phyloP scores from a whole-genome alignment of 2,329 filamentous ascomycete species.

The Pyricularia sp. region DNA sequence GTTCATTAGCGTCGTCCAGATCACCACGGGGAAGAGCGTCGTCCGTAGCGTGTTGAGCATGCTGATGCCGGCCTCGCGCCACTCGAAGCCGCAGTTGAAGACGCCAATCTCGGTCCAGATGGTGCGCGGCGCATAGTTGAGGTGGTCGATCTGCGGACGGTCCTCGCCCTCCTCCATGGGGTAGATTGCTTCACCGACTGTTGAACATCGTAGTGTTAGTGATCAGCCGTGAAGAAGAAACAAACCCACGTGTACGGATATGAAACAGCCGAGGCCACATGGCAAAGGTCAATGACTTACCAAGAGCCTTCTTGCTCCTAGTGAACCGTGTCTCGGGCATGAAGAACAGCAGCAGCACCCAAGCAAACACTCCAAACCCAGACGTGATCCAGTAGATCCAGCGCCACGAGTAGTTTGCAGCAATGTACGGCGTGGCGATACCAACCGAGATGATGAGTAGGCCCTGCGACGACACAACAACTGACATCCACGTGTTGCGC shows the following conservation, averaged over 20 bases:
- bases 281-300: slow-evolving; percentile 8
- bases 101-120: slow-evolving; percentile 21
- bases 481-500: slow-evolving; percentile 23
- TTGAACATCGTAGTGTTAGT: not conserved
- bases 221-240: not conserved
- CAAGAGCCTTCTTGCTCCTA: slow-evolving; percentile 19
- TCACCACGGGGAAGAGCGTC: slow-evolving; percentile 21
- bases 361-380: slow-evolving; percentile 19
- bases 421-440: slow-evolving; percentile 19
- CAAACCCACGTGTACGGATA: not conserved
- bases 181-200: not conserved
- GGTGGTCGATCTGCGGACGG: slow-evolving; percentile 18
- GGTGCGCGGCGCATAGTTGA: slow-evolving; percentile 16
- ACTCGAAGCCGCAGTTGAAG: slow-evolving; percentile 20
- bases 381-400: slow-evolving; percentile 25
- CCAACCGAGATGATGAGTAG: slow-evolving; percentile 20
- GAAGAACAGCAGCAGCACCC: slow-evolving; percentile 21
- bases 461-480: slow-evolving; percentile 19
- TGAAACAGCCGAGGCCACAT: not conserved
- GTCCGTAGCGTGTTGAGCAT: slow-evolving; percentile 21
- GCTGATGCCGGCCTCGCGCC: slow-evolving; percentile 14
- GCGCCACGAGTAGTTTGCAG: slow-evolving; percentile 21
- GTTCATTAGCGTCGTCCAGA: slow-evolving; percentile 22
- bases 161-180: slow-evolving; percentile 14
- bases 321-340: slow-evolving; percentile 25